Evolutionary conservation across 2,329 filamentous ascomycete genomes (phyloP), one percentile per base, ranked within the genome.

Genomic region (Colletotrichum theobromicola): DNA sequence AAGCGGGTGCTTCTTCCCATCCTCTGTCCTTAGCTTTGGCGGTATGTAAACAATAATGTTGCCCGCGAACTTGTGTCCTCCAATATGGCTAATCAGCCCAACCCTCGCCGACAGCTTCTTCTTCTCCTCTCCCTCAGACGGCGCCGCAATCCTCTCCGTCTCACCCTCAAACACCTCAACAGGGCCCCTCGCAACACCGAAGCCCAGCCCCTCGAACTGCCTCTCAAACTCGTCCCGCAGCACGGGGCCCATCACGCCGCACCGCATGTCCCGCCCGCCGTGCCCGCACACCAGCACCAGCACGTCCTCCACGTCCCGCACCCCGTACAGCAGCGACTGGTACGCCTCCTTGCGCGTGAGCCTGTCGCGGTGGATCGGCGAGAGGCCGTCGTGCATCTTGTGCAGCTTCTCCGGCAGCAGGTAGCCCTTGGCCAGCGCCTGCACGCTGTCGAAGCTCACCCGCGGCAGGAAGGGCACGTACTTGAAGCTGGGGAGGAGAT

Each of bases 231-330:
- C 93, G 0, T 84, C 84, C 77, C 91, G 87, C 16, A 98, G 86
- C 2, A 95, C 84, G 0, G 95, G 95, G 0, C 95, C 96, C 76
- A 96, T 88, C 26, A 94, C 85, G 0, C 97, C 96, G 80, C 97
- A 99, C 66, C 97, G 90, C 79, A 88, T 86, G 81, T 99, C 97
- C 13, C 97, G 89, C 4, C 92, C 92, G 16, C 93, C 94, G 79
- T 99, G 97, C 0, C 95, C 95, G 81, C 97, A 99, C 57, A 98
- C 93, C 24, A 98, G 85, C 34, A 99, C 90, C n/a, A 94, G 79
- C 6, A 95, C 87, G 76, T 95, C 93, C 18, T 89, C 80, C 10
- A 94, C 89, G 72, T 92, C 89, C 13, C 89, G 85, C 7, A 94
- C 92, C 2, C 88, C 88, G 2, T 84, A 83, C 3, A 95, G 85